Conservation (phyloP, 2,329 filamentous ascomycete genomes). For the Westerdykella aurantiaca region DNA sequence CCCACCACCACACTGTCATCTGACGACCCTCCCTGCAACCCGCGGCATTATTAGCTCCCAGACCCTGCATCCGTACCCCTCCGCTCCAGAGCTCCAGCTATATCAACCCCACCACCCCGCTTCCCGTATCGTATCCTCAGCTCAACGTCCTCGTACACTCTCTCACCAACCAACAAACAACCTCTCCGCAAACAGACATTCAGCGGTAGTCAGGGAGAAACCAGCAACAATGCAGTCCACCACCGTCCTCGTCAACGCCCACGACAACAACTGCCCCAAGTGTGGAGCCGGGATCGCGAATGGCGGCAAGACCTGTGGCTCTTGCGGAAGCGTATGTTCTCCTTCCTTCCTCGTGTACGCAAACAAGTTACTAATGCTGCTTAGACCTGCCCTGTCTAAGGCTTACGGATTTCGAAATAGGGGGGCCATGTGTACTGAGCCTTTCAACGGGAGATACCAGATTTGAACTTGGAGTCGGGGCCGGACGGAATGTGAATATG, state of each 20-base stretch:
- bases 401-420: background rate
- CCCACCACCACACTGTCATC: slow-evolving; percentile 16
- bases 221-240: slow-evolving; percentile 22
- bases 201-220: background rate
- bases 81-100: slow-evolving; percentile 16
- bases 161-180: no score
- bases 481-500: no score
- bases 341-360: background rate
- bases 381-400: slow-evolving; percentile 23
- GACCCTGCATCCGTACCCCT: slow-evolving; percentile 13
- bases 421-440: background rate
- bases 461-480: no score
- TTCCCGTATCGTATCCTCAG: background rate
- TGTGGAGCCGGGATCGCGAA: slow-evolving; percentile 30
- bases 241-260: slow-evolving; percentile 24
- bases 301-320: slow-evolving; percentile 33
- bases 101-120: slow-evolving; percentile 4
- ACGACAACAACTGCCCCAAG: slow-evolving; percentile 35
- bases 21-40: slow-evolving; percentile 11
- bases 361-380: background rate
- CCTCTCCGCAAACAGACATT: no score
- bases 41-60: no score
- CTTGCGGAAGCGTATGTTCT: slow-evolving; percentile 34
- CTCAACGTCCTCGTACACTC: no score
- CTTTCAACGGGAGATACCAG: background rate